Base-by-base conservation (phyloP, 768 basidiomycete species). In the Butyriboletus loyo region DNA sequence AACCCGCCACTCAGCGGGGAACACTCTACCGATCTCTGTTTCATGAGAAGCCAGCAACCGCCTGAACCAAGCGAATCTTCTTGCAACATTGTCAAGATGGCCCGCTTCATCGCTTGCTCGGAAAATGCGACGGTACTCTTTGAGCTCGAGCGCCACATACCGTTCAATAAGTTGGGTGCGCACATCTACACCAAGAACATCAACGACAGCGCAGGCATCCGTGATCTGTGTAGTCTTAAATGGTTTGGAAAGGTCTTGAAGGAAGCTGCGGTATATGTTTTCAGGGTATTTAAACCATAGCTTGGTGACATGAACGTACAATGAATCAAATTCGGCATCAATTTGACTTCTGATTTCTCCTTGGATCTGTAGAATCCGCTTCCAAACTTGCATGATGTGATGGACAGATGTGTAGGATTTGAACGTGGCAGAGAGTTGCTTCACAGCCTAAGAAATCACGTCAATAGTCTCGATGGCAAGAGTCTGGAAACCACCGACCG, bases 41-140 rank as follows among this genome's bases (percentile, higher is more conserved):
- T 98, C 95, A 67, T 97, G 91, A 6, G 82, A 84, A 52, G 86
- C 84, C 21, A 99, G 72, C 28, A 94, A 69, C 27, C 95, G 82
- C 21, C 89, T 78, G 72, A 98, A 98, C 94, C 95, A 99, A 5
- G 94, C 92, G 60, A 92, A 98, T 37, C 97, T 82, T 15, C 97
- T 77, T 0, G 92, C 84, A 7, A 97, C 78, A 58, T 99, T 99
- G 73, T 99, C 97, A 41, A 99, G 77, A 62, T 97, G 92, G 4
- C 96, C 97, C 2, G 97, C 93, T 70, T 98, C 97, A 57, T 97
- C 94, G 6, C 85, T 86, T 7, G 89, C 83, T 44, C 89, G 84
- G 73, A 99, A 98, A 65, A 99, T 95, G 21, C 94, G 86, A 11
- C 94, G 86, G 66, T 98, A 99, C 66, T 98, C 97, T 66, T 92